These are phyloP conservation scores for Euptelea pleiosperma DNA, from an alignment of 164 flowering plant species.

Conservation along the genomic window DNA sequence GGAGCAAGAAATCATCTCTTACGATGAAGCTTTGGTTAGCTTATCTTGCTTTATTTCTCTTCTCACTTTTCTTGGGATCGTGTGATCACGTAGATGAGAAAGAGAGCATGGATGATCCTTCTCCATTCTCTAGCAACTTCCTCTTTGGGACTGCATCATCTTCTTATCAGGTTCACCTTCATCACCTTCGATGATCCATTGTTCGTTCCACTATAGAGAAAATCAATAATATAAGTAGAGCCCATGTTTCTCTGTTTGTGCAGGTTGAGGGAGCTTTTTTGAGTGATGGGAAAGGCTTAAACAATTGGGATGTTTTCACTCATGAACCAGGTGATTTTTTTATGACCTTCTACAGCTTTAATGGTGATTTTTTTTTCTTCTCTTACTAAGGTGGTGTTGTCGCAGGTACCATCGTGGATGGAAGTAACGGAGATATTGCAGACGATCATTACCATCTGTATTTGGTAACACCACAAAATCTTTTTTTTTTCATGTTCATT, in stretches of 20 bases:
- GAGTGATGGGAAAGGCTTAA: conserved; percentile 55
- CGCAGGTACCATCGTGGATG: conserved; percentile 42
- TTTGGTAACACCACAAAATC: conserved; percentile 29
- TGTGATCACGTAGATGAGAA: not conserved
- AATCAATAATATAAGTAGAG: no score
- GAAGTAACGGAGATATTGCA: conserved; percentile 53
- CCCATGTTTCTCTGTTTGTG: not conserved
- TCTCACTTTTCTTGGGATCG: not conserved
- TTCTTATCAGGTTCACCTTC: conserved; percentile 43
- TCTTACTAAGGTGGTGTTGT: no score
- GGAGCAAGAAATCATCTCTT: no score
- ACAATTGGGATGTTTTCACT: conserved; percentile 56
- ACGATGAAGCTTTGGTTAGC: no score
- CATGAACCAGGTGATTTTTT: conserved; percentile 41
- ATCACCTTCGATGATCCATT: no score
- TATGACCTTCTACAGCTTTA: no score
- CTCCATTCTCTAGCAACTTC: conserved; percentile 31
- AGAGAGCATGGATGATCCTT: not conserved
- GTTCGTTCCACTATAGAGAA: no score
- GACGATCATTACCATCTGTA: conserved; percentile 58
- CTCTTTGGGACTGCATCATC: conserved; percentile 59
- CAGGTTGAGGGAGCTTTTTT: conserved; percentile 59
- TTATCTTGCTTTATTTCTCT: no score
- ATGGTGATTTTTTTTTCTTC: no score
- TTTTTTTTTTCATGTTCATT: no score